These are phyloP conservation scores for Colletotrichum chrysophilum DNA, from an alignment of 2,329 filamentous ascomycete genomes.

Conservation along the genomic window DNA sequence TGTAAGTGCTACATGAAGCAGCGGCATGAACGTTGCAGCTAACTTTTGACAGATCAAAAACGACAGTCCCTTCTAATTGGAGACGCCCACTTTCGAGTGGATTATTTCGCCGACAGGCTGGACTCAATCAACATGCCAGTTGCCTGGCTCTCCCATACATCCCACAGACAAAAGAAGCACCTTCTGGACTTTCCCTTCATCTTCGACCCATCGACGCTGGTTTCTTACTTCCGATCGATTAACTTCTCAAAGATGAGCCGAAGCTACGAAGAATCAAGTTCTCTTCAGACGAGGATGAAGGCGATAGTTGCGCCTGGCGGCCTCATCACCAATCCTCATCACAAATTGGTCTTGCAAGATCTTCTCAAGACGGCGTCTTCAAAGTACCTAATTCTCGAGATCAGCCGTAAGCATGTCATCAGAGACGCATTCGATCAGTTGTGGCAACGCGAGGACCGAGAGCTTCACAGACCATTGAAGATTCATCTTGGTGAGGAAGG, in stretches of 20 bases:
- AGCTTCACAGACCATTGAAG: constrained; percentile 85
- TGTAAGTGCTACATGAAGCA: constrained; percentile 56
- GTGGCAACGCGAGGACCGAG: constrained; percentile 83
- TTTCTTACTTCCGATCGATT: constrained; percentile 85
- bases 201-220: constrained; percentile 74
- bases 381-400: constrained; percentile 73
- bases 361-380: constrained; percentile 70
- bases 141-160: constrained; percentile 68
- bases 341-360: constrained; percentile 66
- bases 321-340: constrained; percentile 60
- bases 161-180: constrained; percentile 70
- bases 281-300: constrained; percentile 60
- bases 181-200: constrained; percentile 82
- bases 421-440: constrained; percentile 84
- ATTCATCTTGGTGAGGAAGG: constrained; percentile 82
- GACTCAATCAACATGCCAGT: constrained; percentile 77
- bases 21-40: not conserved
- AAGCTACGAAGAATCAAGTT: constrained; percentile 73
- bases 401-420: constrained; percentile 71
- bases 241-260: constrained; percentile 88
- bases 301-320: constrained; percentile 59
- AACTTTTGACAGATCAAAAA: constrained; percentile 57
- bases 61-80: constrained; percentile 68
- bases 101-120: constrained; percentile 77
- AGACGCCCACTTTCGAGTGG: constrained; percentile 74